phyloP scores from a whole-genome alignment of 768 basidiomycete genomes.

The Hydnomerulius pinastri region DNA sequence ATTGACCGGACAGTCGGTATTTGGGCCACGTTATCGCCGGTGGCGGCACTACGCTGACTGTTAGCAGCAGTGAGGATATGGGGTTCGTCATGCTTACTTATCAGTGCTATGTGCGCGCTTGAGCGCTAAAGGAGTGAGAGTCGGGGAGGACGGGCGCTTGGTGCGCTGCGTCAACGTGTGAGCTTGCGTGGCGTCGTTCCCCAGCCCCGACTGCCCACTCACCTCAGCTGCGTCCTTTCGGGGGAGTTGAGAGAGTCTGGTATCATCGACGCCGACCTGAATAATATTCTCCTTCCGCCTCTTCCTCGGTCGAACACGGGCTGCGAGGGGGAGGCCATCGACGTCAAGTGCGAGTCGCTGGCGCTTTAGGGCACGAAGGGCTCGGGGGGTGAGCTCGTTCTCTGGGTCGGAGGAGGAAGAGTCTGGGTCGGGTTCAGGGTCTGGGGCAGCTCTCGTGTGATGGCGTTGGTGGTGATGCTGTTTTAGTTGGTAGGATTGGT shows the following conservation, averaged over 20 bases:
- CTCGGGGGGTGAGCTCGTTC: conserved; percentile 35
- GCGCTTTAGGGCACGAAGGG: conserved; percentile 36
- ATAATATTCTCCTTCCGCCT: conserved; percentile 25
- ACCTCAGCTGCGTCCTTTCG: conserved; percentile 4
- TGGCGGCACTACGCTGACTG: conserved; percentile 6
- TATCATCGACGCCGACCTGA: neutral
- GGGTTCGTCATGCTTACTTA: neutral
- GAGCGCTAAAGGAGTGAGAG: conserved; percentile 8
- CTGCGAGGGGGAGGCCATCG: conserved; percentile 23
- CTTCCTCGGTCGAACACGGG: conserved; percentile 15
- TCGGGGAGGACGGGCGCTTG: conserved; percentile 18
- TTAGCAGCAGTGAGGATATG: neutral
- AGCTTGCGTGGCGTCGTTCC: neutral
- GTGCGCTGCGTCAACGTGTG: conserved; percentile 1
- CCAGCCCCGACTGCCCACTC: neutral
- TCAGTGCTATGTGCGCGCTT: neutral
- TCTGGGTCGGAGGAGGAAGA: conserved; percentile 23
- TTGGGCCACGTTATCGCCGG: neutral
- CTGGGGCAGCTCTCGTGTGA: neutral
- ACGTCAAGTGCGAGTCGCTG: conserved; percentile 33
- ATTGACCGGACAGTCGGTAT: neutral
- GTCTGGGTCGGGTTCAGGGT: conserved; percentile 23
- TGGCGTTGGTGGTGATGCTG: neutral
- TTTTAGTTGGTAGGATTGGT: conserved; percentile 1
- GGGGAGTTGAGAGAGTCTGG: neutral